Base-by-base conservation (phyloP, 371 early-diverging fungal species). In the Haplosporangium sp. region DNA sequence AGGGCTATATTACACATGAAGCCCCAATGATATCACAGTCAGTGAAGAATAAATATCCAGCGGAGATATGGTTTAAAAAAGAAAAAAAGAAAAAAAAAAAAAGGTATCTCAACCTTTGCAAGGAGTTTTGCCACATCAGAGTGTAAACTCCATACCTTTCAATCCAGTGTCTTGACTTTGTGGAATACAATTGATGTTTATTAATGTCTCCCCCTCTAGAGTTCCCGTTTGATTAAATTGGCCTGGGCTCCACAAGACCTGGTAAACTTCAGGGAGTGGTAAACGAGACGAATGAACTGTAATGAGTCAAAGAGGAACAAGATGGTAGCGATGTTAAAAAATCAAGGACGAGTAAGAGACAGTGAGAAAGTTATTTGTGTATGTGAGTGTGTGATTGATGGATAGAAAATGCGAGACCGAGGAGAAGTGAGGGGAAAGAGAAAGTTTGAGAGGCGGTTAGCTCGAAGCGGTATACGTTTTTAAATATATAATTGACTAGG, bases 11-110 rank as follows among this genome's bases (percentile, higher is more conserved):
- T 63, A 19, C 20, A 61, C 48, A 47, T 60, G 6, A 8, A 40
- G 53, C 50, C 53, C 17, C 63, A 27, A 38, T 59, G 67, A 67
- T 59, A 59, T 59, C 60, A 67, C 45, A 45, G 58, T 55, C 44
- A 65, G 65, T 57, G 65, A 42, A 17, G 47, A 13, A 15, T 44
- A 34, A 53, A 50, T 59, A 38, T 9, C 38, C 38, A 59, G 59
- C 38, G 39, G 59, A 13, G 27, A 52, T 42, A 42, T 42, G 42
- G 42, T 5, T 13, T 47, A 13, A 47, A 13, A 9, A 15, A 47
- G 13, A 10, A 13, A 47, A 9, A 13, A 47, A 15, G 4, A 8
- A 47, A 13, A 15, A 47, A 9, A 15, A 47, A 47, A 13, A 4
- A 20, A 27, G 10, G 53, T 4, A 20, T 20, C 27, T 27, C 27